Conservation (phyloP, 805 yeast genomes). For the Starmerella floricola region DNA sequence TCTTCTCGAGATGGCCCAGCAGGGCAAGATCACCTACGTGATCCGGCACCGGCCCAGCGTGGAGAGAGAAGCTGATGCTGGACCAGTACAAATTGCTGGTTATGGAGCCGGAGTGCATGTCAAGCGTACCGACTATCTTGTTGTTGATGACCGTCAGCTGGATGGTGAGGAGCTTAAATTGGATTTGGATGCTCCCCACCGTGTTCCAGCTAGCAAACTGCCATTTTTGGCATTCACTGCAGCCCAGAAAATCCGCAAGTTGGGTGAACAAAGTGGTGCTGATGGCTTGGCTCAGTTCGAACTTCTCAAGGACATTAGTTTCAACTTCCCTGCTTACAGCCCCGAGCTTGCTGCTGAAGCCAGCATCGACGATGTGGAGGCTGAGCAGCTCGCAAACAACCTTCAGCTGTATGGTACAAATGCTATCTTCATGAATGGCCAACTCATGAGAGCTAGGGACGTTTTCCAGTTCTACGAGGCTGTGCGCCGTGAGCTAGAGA, state of each 20-base stretch:
- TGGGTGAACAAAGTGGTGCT: background rate
- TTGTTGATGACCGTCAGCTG: constrained; percentile 45
- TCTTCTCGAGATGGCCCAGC: constrained; percentile 45
- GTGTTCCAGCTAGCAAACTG: constrained; percentile 4
- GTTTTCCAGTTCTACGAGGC: constrained; percentile 28
- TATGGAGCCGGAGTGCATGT: constrained; percentile 56
- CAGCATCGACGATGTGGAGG: constrained; percentile 20
- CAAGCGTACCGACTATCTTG: constrained; percentile 56
- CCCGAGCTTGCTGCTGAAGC: constrained; percentile 29
- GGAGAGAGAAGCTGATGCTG: background rate
- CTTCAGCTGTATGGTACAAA: constrained; percentile 27
- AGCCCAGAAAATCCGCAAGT: constrained; percentile 19
- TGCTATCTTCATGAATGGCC: constrained; percentile 53
- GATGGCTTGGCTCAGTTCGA: constrained; percentile 5
- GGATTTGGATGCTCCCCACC: constrained; percentile 21
- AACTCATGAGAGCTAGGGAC: constrained; percentile 32
- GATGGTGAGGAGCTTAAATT: constrained; percentile 16
- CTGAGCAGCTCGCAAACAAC: constrained; percentile 22
- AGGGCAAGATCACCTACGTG: constrained; percentile 58
- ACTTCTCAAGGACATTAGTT: constrained; percentile 26
- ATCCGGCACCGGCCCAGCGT: constrained; percentile 54
- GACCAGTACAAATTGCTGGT: constrained; percentile 31
- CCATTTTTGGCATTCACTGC: constrained; percentile 17
- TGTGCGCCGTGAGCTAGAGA: constrained; percentile 31
- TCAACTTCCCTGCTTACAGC: constrained; percentile 47